phyloP scores from a whole-genome alignment of 2,329 filamentous ascomycete species.

The Pseudogymnoascus sp. region DNA sequence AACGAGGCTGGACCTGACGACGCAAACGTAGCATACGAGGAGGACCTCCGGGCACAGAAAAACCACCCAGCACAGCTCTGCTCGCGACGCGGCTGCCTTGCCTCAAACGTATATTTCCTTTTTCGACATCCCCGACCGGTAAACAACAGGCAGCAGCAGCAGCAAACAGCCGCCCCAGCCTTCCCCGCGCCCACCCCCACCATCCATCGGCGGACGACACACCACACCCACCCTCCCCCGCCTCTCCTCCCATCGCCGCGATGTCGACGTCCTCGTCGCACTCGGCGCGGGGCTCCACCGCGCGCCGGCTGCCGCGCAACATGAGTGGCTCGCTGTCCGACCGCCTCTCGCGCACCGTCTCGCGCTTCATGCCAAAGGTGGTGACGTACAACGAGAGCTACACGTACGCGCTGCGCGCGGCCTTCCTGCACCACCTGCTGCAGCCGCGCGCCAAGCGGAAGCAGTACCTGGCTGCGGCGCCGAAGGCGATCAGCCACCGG shows the following conservation, averaged over 20 bases:
- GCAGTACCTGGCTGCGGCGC: conserved; percentile 63
- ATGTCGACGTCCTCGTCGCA: conserved; percentile 27
- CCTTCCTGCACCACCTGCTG: conserved; percentile 86
- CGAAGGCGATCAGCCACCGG: conserved; percentile 51
- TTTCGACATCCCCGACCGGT: neutral
- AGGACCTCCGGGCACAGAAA: neutral
- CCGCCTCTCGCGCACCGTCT: conserved; percentile 29
- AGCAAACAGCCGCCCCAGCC: neutral
- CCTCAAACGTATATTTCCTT: neutral
- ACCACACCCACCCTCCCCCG: neutral
- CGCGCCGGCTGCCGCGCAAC: conserved; percentile 15
- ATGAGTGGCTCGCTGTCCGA: conserved; percentile 23
- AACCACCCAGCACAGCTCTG: neutral
- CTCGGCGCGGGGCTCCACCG: conserved; percentile 20
- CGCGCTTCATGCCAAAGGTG: conserved; percentile 39
- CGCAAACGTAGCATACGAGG: neutral
- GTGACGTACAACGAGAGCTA: conserved; percentile 75
- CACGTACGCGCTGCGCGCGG: conserved; percentile 80
- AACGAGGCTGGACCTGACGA: neutral
- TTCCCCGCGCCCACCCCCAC: neutral
- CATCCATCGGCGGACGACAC: neutral
- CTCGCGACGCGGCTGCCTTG: neutral
- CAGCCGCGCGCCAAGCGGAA: conserved; percentile 85
- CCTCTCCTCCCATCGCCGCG: neutral
- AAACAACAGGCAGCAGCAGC: neutral